Conservation (phyloP, 2,329 filamentous ascomycete species). For the Aspergillus persii region DNA sequence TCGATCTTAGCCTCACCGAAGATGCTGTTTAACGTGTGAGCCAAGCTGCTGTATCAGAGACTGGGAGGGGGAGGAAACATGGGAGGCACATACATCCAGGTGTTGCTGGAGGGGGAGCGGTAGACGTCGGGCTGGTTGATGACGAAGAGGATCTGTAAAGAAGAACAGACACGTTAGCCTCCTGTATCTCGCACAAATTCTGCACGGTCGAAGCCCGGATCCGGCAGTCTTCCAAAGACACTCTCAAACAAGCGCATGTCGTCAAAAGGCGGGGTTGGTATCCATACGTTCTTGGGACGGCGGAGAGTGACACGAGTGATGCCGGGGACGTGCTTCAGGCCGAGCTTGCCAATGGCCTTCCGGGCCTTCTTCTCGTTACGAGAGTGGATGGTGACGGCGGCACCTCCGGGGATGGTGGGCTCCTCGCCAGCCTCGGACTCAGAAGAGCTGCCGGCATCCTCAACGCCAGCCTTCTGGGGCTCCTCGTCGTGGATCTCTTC, state of each 20-base stretch:
- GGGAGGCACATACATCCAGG: conserved; percentile 79
- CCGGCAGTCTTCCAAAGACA: neutral
- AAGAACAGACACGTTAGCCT: conserved; percentile 17
- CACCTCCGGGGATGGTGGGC: conserved; percentile 73
- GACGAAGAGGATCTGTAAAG: conserved; percentile 87
- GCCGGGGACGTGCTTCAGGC: conserved; percentile 91
- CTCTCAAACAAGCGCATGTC: neutral
- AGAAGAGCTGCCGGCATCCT: conserved; percentile 58
- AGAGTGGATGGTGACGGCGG: conserved; percentile 88
- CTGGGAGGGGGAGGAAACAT: conserved; percentile 33
- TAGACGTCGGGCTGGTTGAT: conserved; percentile 99
- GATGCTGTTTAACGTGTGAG: conserved; percentile 61
- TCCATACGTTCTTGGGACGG: conserved; percentile 94
- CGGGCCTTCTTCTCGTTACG: conserved; percentile 99
- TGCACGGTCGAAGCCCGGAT: neutral
- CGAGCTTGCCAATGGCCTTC: conserved; percentile 98
- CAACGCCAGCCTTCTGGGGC: conserved; percentile 78
- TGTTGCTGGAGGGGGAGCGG: conserved; percentile 99
- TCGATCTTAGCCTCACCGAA: conserved; percentile 99
- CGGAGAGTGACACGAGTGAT: conserved; percentile 98
- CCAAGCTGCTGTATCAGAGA: conserved; percentile 2
- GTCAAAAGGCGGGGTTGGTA: conserved; percentile 13
- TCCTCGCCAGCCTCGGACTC: conserved; percentile 56
- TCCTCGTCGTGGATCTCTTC: conserved; percentile 93
- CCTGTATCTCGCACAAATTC: neutral